Evolutionary conservation across 140 eudicot genomes (phyloP).

Genomic region (Senecio squalidus): DNA sequence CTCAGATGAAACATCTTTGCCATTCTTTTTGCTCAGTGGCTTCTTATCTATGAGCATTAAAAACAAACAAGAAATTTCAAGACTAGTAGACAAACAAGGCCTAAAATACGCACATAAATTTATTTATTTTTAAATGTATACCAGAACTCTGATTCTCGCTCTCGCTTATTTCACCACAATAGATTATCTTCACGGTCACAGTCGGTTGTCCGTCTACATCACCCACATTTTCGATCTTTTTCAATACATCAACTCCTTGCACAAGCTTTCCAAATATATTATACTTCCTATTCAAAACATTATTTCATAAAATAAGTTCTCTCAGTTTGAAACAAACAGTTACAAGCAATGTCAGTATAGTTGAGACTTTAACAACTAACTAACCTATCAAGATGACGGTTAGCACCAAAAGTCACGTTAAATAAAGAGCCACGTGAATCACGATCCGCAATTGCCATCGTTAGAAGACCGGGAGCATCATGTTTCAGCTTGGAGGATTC

Average conservation of each 20-base stretch:
- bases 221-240: conserved; percentile 76
- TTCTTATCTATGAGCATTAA: conserved; percentile 41
- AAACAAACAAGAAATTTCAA: not conserved
- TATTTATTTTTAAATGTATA: too few species aligned
- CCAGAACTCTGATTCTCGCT: conserved; percentile 56
- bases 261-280: conserved; percentile 83
- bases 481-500: conserved; percentile 81
- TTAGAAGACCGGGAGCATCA: conserved; percentile 77
- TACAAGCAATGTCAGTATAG: too few species aligned
- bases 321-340: too few species aligned
- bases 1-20: conserved; percentile 55
- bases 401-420: conserved; percentile 61
- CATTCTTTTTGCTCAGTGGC: conserved; percentile 45
- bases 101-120: too few species aligned
- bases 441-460: conserved; percentile 90
- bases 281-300: conserved; percentile 55
- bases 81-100: not conserved
- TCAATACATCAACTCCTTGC: conserved; percentile 71
- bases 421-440: conserved; percentile 87
- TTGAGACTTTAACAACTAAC: not conserved
- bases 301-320: not conserved
- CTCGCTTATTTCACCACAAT: conserved; percentile 70
- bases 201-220: conserved; percentile 82
- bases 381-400: conserved; percentile 88
- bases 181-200: conserved; percentile 74